phyloP scores from a whole-genome alignment of 2,329 filamentous ascomycete species.

The Reticulascus tulasneorum region DNA sequence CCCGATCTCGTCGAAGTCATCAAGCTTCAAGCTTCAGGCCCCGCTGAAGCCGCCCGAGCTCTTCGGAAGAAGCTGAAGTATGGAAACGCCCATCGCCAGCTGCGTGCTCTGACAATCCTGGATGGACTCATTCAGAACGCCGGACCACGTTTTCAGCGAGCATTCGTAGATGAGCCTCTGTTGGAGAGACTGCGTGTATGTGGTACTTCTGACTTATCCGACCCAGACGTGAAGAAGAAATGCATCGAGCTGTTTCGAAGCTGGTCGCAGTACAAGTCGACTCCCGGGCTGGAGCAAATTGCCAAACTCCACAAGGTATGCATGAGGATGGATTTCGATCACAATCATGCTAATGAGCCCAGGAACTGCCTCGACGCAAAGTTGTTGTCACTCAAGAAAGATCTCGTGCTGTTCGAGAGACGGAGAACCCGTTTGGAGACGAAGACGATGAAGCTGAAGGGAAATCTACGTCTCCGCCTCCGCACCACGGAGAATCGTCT shows the following conservation, averaged over 20 bases:
- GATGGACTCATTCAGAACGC: constrained; percentile 95
- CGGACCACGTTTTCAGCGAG: constrained; percentile 78
- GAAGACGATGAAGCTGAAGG: constrained; percentile 52
- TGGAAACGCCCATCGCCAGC: constrained; percentile 86
- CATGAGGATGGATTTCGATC: background rate
- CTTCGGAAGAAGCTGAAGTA: constrained; percentile 99
- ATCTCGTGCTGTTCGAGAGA: constrained; percentile 80
- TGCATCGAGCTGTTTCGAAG: constrained; percentile 81
- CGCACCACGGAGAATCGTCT: constrained; percentile 16
- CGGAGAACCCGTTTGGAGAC: constrained; percentile 66
- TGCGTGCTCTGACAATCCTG: constrained; percentile 81
- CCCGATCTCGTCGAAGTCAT: constrained; percentile 94
- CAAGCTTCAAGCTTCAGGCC: constrained; percentile 80
- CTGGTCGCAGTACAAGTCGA: constrained; percentile 84
- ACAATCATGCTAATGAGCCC: background rate
- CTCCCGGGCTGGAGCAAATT: constrained; percentile 74
- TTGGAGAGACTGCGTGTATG: constrained; percentile 87
- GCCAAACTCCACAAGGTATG: constrained; percentile 67
- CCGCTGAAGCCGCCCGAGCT: constrained; percentile 83
- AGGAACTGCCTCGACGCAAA: constrained; percentile 64
- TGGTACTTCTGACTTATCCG: constrained; percentile 78
- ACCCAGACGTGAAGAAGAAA: constrained; percentile 81
- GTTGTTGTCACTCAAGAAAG: constrained; percentile 71
- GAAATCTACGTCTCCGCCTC: constrained; percentile 20
- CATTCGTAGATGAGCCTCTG: constrained; percentile 85